phyloP scores from a whole-genome alignment of 345 rosid species.

The Corymbia maculata region DNA sequence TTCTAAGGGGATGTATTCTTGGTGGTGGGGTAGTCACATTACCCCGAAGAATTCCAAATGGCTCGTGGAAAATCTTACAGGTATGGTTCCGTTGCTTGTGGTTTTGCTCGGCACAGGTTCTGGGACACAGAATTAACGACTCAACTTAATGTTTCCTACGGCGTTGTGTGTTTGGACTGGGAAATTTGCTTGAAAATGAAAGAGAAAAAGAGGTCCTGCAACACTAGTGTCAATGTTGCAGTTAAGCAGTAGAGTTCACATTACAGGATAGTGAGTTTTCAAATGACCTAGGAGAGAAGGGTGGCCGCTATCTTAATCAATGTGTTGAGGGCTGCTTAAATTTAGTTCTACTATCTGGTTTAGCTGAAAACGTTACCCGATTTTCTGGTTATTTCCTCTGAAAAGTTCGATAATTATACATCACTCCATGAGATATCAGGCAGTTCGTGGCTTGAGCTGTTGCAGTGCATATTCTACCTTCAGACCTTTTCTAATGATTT shows the following conservation, averaged over 20 bases:
- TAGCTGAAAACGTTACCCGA: background rate
- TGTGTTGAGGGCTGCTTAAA: background rate
- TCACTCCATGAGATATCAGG: background rate
- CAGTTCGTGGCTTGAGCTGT: background rate
- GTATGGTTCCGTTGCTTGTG: constrained; percentile 14
- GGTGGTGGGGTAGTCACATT: constrained; percentile 99
- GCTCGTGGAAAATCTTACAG: constrained; percentile 95
- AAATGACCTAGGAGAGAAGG: background rate
- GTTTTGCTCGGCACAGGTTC: background rate
- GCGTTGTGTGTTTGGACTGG: background rate
- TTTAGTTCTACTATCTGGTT: background rate
- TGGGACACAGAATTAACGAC: background rate
- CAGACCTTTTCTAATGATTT: background rate
- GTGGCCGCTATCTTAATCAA: background rate
- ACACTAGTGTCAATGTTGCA: background rate
- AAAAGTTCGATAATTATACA: background rate
- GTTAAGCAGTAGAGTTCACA: background rate
- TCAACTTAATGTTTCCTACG: background rate
- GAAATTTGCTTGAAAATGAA: background rate
- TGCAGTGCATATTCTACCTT: background rate
- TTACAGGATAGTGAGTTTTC: background rate
- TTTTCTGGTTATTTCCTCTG: background rate
- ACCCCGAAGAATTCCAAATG: constrained; percentile 95
- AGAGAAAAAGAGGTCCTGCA: background rate
- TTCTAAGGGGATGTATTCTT: constrained; percentile 62